A percentile compares a stretch with the other conserved stretches of the same genome.
These are phyloP conservation scores for Alternaria sp. DNA, from an alignment of 2,329 filamentous ascomycete genomes.

Conservation along the genomic window DNA sequence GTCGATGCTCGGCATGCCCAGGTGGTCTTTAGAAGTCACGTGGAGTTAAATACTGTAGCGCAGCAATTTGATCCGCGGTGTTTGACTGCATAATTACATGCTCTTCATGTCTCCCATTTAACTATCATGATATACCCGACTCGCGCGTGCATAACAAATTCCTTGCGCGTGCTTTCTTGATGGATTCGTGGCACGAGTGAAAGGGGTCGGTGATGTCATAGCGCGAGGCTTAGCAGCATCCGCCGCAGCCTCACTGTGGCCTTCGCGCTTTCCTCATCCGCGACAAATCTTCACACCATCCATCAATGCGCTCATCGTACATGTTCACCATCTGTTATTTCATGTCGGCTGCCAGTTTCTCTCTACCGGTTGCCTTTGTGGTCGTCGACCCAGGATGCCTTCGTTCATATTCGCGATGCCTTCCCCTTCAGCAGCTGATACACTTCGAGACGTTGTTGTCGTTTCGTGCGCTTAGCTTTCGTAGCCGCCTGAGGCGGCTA, in stretches of 20 bases:
- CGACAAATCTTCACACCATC: neutral
- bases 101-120: neutral
- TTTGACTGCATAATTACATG: neutral
- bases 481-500: neutral
- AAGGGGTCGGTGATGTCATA: neutral
- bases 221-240: neutral
- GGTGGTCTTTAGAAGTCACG: neutral
- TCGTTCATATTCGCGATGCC: neutral
- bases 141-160: neutral
- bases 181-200: neutral
- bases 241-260: neutral
- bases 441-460: neutral
- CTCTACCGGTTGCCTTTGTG: neutral
- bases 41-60: neutral
- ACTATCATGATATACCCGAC: neutral
- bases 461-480: neutral
- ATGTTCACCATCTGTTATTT: too few relatives aligned
- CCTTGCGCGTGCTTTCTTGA: neutral
- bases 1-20: neutral
- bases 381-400: neutral
- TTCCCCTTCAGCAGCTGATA: neutral
- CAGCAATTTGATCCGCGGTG: neutral
- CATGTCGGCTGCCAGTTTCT: neutral
- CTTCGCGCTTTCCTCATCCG: neutral
- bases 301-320: too few relatives aligned